A percentile compares a stretch with the other conserved stretches of the same genome.
Conservation (phyloP, 2,329 filamentous ascomycete species). For the Tolypocladium ovalisporum region DNA sequence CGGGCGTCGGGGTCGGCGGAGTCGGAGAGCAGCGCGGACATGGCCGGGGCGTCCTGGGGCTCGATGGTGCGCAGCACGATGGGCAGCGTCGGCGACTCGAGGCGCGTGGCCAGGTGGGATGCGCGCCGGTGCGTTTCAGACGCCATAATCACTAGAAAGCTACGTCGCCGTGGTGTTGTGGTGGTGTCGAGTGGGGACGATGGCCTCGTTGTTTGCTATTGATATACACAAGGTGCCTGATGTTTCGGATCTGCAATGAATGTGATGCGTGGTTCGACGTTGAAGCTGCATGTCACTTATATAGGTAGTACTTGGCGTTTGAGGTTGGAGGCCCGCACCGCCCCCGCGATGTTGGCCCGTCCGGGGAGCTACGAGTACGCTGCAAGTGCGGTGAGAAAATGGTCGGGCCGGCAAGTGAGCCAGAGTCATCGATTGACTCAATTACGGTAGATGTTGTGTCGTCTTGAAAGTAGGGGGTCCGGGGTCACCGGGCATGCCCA, state of each 20-base stretch:
- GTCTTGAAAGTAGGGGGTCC: no score
- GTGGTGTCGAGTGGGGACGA: not conserved
- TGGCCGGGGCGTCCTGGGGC: slow-evolving; percentile 8
- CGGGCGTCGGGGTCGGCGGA: slow-evolving; percentile 7
- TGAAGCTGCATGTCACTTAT: not conserved
- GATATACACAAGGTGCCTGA: not conserved
- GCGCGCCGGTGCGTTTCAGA: slow-evolving; percentile 1
- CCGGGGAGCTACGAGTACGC: not conserved
- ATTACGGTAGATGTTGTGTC: not conserved
- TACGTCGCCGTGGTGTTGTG: not conserved
- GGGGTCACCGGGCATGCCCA: no score
- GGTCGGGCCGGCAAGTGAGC: not conserved
- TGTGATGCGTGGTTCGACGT: not conserved
- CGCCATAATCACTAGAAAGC: not conserved
- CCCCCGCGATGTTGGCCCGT: not conserved
- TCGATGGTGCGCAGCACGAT: slow-evolving; percentile 14
- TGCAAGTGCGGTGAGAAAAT: not conserved
- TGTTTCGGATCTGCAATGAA: not conserved
- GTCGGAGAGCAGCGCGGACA: slow-evolving; percentile 14
- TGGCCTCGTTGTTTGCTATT: not conserved
- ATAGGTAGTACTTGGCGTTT: not conserved
- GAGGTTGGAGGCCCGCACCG: not conserved
- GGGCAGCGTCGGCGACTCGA: slow-evolving; percentile 12
- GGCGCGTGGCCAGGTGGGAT: slow-evolving; percentile 11
- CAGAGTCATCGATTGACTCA: not conserved